Evolutionary conservation across 2,329 filamentous ascomycete species (phyloP), one percentile per base, ranked within the genome.

Genomic region (Paraphoma chrysanthemicola): DNA sequence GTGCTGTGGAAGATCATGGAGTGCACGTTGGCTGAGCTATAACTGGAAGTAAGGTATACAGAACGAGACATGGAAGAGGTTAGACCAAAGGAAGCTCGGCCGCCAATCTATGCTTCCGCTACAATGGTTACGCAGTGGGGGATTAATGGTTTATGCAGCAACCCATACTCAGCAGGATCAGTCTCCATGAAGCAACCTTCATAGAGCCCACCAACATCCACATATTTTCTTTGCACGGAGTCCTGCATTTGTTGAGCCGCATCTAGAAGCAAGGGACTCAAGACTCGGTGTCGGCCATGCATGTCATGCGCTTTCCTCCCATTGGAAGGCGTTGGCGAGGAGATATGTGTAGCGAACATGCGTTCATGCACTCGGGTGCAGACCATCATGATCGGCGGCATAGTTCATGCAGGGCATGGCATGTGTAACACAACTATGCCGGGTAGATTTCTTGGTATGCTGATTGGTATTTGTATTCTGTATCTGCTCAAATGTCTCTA

Each of bases 331-430:
- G 12, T 30, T 31, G 44, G 44, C 44, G 23, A 46, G 44, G 12
- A 46, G 44, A 17, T 6, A n/a, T 4, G 16, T 42, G 39, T 36
- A 31, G 3, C 30, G 41, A 47, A 30, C 30, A 48, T 51, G 23
- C 38, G 57, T 62, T 63, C 60, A 65, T 62, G 54, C 54, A 59
- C 39, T 43, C 45, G 48, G 51, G 55, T 53, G 60, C 61, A 60
- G 36, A 49, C 57, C 44, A 60, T 53, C 14, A 45, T 51, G 62
- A 65, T 67, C 62, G 60, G 53, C 60, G 60, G 62, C 56, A 61
- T 59, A 66, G 49, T 43, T 10, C 33, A 36, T 14, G 33, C 33
- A 36, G 33, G 33, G 33, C 33, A 36, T 10, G 14, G 33, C 14
- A 36, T 36, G 9, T 36, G 33, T 36, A 7, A 36, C 33, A 36